These are phyloP conservation scores for Suillus hirtellus DNA, from an alignment of 768 basidiomycete genomes.

Conservation along the genomic window DNA sequence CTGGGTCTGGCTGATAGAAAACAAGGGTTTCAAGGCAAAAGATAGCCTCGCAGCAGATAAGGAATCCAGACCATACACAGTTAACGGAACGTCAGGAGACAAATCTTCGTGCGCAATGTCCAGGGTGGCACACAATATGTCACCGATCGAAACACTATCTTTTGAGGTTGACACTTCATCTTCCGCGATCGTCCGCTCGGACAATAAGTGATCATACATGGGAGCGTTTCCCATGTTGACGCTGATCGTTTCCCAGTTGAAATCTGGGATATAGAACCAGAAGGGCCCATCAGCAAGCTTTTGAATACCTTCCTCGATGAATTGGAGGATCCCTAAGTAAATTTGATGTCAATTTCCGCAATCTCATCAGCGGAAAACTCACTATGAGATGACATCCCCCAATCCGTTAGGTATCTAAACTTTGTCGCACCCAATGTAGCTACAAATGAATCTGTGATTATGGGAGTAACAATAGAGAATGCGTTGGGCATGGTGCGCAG, in stretches of 20 bases:
- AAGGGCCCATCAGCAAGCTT: slow-evolving; percentile 25
- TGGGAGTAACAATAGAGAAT: slow-evolving; percentile 36
- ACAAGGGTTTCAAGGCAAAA: too few relatives aligned
- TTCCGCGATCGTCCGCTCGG: too few relatives aligned
- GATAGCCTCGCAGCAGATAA: too few relatives aligned
- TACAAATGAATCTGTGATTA: slow-evolving; percentile 30
- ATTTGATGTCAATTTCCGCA: not conserved
- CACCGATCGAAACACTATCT: too few relatives aligned
- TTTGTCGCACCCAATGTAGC: not conserved
- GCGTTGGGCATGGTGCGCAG: slow-evolving; percentile 25
- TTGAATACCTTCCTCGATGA: slow-evolving; percentile 34
- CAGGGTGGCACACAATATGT: too few relatives aligned
- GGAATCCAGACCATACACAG: too few relatives aligned
- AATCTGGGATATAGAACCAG: slow-evolving; percentile 25
- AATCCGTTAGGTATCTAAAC: not conserved
- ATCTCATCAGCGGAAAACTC: not conserved
- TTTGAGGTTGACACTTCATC: too few relatives aligned
- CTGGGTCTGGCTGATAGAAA: too few relatives aligned
- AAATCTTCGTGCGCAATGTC: too few relatives aligned
- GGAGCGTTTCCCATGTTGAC: too few relatives aligned
- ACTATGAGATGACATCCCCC: not conserved
- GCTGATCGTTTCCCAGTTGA: slow-evolving; percentile 14
- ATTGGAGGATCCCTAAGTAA: slow-evolving; percentile 28
- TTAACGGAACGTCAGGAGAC: too few relatives aligned
- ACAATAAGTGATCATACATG: too few relatives aligned